Evolutionary conservation across 2,329 filamentous ascomycete genomes (phyloP).

Genomic region (Acrocalymma vagum): DNA sequence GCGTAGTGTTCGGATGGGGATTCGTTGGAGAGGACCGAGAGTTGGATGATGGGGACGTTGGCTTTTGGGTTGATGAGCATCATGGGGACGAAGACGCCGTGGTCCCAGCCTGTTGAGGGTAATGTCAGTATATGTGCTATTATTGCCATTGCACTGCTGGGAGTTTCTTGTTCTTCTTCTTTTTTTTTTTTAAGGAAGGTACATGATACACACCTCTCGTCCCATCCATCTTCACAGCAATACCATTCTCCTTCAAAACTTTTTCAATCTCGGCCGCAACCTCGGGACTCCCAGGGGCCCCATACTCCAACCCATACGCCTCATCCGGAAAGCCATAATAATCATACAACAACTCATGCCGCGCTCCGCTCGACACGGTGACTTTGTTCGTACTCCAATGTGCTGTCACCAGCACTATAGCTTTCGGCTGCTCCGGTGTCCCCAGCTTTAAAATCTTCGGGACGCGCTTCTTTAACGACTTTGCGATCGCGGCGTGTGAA

Average conservation of each 20-base stretch:
- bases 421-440: slow-evolving; percentile 58
- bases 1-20: slow-evolving; percentile 58
- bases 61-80: slow-evolving; percentile 63
- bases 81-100: slow-evolving; percentile 68
- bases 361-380: slow-evolving; percentile 59
- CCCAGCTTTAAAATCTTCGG: slow-evolving; percentile 65
- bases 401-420: slow-evolving; percentile 66
- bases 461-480: slow-evolving; percentile 62
- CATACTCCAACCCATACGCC: slow-evolving; percentile 64
- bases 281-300: slow-evolving; percentile 63
- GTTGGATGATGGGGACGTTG: slow-evolving; percentile 64
- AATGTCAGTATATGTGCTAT: not conserved
- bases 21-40: slow-evolving; percentile 64
- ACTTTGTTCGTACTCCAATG: slow-evolving; percentile 64
- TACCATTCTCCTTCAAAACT: slow-evolving; percentile 57
- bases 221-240: slow-evolving; percentile 45
- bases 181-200: not conserved
- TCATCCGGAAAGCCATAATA: slow-evolving; percentile 68
- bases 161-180: not conserved
- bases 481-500: slow-evolving; percentile 58
- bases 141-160: too few species aligned
- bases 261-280: slow-evolving; percentile 60
- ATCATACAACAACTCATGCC: slow-evolving; percentile 64
- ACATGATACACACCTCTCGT: slow-evolving; percentile 35
- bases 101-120: slow-evolving; percentile 61